Percentiles rank a stretch among this genome's conserved stretches.
Conservation (phyloP, 768 basidiomycete species). For the Tricholoma flavovirens region DNA sequence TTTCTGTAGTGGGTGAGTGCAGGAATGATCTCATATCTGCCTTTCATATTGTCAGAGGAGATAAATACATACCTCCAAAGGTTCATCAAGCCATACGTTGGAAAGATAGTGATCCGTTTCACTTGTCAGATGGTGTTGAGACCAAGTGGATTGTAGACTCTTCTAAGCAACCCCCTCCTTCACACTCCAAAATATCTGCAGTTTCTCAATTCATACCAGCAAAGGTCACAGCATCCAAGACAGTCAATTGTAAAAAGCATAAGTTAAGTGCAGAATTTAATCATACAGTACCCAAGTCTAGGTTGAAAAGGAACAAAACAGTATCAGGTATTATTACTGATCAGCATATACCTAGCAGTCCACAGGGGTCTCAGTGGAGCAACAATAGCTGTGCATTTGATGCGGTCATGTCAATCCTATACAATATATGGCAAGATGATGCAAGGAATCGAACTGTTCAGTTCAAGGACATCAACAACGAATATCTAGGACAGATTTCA, state of each 20-base stretch:
- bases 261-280: neutral
- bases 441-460: too few relatives aligned
- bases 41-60: neutral
- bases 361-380: neutral
- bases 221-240: neutral
- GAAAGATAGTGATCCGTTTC: conserved; percentile 3
- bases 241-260: too few relatives aligned
- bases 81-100: conserved; percentile 3
- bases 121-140: neutral
- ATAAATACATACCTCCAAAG: neutral
- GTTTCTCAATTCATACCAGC: neutral
- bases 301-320: neutral
- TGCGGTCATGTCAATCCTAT: conserved; percentile 4
- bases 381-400: conserved; percentile 10
- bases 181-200: neutral
- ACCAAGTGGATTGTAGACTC: neutral
- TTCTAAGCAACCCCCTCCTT: neutral
- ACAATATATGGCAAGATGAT: conserved; percentile 2
- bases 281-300: neutral
- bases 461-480: too few relatives aligned
- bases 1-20: conserved; percentile 7
- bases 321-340: neutral
- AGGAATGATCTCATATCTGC: conserved; percentile 1
- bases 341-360: neutral
- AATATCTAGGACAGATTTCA: too few relatives aligned